These are phyloP conservation scores for Tagetes patula DNA, from an alignment of 129 eudicot genomes.

Conservation along the genomic window DNA sequence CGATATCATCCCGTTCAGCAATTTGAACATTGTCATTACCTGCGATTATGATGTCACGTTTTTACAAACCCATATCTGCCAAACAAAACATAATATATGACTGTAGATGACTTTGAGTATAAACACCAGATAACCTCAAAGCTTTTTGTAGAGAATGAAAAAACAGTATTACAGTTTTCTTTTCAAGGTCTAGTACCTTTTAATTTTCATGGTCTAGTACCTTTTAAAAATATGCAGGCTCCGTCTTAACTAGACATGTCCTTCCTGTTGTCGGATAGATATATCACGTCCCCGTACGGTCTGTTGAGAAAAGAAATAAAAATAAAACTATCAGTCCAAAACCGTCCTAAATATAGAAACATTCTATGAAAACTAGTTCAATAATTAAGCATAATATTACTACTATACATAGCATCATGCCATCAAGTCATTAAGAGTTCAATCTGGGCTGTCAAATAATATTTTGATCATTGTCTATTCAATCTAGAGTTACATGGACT, in stretches of 20 bases:
- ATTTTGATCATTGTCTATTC: neutral
- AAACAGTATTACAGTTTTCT: neutral
- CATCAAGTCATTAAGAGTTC: neutral
- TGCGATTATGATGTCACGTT: constrained; percentile 16
- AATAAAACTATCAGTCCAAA: neutral
- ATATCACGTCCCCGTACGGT: constrained; percentile 50
- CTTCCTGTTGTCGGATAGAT: constrained; percentile 61
- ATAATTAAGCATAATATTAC: neutral
- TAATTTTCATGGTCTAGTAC: too few relatives aligned
- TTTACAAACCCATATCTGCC: constrained; percentile 8
- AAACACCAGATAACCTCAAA: neutral
- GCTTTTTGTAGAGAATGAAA: neutral
- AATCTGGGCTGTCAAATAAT: neutral
- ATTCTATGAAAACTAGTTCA: neutral
- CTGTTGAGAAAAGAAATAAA: constrained; percentile 35
- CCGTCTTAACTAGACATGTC: constrained; percentile 46
- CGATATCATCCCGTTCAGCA: constrained; percentile 6
- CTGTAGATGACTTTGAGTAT: neutral
- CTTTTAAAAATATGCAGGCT: constrained; percentile 25
- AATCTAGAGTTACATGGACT: neutral
- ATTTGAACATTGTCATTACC: constrained; percentile 12
- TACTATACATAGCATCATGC: neutral
- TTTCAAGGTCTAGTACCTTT: constrained; percentile 4
- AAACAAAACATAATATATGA: neutral
- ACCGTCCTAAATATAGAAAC: neutral